phyloP scores from a whole-genome alignment of 179 eudicot species.

The Carnegiea gigantea region DNA sequence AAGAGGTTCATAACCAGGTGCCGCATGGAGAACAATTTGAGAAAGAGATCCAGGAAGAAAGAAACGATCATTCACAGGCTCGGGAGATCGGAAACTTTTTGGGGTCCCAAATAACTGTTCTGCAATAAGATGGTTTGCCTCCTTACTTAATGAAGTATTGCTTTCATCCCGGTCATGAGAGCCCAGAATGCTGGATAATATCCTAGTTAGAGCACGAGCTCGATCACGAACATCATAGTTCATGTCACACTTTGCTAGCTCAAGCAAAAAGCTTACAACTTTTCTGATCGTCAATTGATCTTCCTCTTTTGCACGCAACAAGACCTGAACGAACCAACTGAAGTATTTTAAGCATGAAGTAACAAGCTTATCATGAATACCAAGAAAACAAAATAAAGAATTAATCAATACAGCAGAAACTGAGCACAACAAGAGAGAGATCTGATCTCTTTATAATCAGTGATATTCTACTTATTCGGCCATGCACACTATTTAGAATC shows the following conservation, averaged over 20 bases:
- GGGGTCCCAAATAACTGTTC: constrained; percentile 46
- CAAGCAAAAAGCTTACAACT: constrained; percentile 58
- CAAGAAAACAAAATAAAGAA: constrained; percentile 2
- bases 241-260: constrained; percentile 79
- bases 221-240: constrained; percentile 94
- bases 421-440: constrained; percentile 10
- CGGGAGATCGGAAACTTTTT: constrained; percentile 36
- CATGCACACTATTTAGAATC: background rate
- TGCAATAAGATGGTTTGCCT: constrained; percentile 43
- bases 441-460: background rate
- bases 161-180: constrained; percentile 37
- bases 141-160: constrained; percentile 31
- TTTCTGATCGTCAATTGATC: constrained; percentile 38
- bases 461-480: background rate
- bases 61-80: constrained; percentile 56
- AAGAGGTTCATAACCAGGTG: constrained; percentile 97
- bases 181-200: constrained; percentile 42
- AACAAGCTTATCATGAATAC: constrained; percentile 1
- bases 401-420: background rate
- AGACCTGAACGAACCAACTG: constrained; percentile 43
- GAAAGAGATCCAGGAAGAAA: constrained; percentile 99
- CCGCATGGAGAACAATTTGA: constrained; percentile 95
- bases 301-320: constrained; percentile 55
- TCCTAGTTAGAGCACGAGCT: constrained; percentile 66
- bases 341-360: constrained; percentile 9